A percentile compares a stretch with the other conserved stretches of the same genome.
phyloP scores from a whole-genome alignment of 2,329 filamentous ascomycete genomes.

The Lasiodiplodia citricola region DNA sequence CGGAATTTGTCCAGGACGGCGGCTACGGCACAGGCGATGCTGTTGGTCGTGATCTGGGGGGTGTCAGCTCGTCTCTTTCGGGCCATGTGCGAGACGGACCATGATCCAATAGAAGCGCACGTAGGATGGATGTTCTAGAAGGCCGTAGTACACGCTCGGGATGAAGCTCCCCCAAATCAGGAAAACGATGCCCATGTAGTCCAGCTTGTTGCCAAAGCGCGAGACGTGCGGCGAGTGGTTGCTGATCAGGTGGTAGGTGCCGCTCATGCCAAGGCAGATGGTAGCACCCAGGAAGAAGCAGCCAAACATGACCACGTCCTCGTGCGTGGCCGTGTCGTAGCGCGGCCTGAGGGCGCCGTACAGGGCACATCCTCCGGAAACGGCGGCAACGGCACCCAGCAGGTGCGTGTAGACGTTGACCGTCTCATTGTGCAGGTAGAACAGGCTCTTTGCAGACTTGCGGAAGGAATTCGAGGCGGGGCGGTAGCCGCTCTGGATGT shows the following conservation, averaged over 20 bases:
- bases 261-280: constrained; percentile 54
- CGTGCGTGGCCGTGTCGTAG: constrained; percentile 41
- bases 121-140: constrained; percentile 62
- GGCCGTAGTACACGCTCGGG: constrained; percentile 71
- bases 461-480: constrained; percentile 65
- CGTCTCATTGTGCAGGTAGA: constrained; percentile 70
- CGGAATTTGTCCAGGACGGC: constrained; percentile 84
- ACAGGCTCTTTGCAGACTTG: constrained; percentile 62
- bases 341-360: constrained; percentile 36
- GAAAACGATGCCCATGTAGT: constrained; percentile 92
- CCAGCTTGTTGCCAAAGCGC: constrained; percentile 86
- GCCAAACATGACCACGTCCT: constrained; percentile 44
- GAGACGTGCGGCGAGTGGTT: constrained; percentile 84
- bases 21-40: constrained; percentile 74
- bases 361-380: constrained; percentile 32
- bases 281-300: constrained; percentile 49
- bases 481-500: constrained; percentile 70
- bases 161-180: constrained; percentile 92
- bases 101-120: constrained; percentile 76
- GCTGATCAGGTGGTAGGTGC: constrained; percentile 80
- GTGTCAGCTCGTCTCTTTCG: background rate
- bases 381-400: constrained; percentile 38
- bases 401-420: constrained; percentile 77
- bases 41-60: constrained; percentile 76
- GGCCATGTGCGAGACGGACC: constrained; percentile 55